phyloP scores from a whole-genome alignment of 2,329 filamentous ascomycete species.

The Microdochium trichocladiopsis region DNA sequence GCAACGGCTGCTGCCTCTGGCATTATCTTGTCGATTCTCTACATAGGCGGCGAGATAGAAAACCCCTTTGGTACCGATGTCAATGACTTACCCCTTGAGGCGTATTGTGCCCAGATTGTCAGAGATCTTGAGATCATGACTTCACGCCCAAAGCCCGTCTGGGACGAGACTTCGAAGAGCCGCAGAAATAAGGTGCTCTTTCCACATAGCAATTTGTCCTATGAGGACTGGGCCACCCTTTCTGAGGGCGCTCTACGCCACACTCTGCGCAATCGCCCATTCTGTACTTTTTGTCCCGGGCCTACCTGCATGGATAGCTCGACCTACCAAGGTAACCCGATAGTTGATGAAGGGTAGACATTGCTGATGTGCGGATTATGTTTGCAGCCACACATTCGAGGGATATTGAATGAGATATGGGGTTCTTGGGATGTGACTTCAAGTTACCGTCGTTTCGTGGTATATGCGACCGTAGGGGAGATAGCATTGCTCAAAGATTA shows the following conservation, averaged over 20 bases:
- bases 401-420: no score
- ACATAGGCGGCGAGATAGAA: constrained; percentile 76
- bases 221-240: constrained; percentile 17
- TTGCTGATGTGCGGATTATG: no score
- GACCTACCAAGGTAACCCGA: no score
- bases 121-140: constrained; percentile 70
- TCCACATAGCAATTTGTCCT: constrained; percentile 29
- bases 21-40: constrained; percentile 70
- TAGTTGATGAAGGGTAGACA: no score
- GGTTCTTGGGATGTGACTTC: no score
- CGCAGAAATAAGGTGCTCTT: constrained; percentile 40
- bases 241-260: constrained; percentile 16
- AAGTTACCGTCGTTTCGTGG: no score
- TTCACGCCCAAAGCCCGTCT: constrained; percentile 46
- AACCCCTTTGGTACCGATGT: constrained; percentile 81
- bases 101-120: constrained; percentile 69
- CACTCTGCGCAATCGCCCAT: constrained; percentile 17
- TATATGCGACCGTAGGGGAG: no score
- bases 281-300: no score
- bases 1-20: constrained; percentile 67
- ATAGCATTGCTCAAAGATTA: no score
- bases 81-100: constrained; percentile 72
- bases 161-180: constrained; percentile 29
- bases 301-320: no score
- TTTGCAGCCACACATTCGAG: no score